phyloP scores from a whole-genome alignment of 352 stramenopile genomes.

The Phytopythium vexans region DNA sequence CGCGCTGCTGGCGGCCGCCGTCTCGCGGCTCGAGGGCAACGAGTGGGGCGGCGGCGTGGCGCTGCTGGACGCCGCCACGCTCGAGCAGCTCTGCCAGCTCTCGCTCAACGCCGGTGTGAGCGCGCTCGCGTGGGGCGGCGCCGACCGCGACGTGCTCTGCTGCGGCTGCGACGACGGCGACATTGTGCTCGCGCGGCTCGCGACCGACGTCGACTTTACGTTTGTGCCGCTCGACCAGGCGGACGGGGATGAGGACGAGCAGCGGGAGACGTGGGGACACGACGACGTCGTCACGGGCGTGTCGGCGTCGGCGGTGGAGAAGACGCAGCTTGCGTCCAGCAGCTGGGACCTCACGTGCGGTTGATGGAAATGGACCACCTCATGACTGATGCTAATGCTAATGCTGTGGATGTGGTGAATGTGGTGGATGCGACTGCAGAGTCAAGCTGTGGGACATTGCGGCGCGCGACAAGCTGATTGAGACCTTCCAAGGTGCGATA shows the following conservation, averaged over 20 bases:
- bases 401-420: neutral
- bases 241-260: constrained; percentile 6
- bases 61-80: constrained; percentile 39
- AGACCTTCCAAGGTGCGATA: constrained; percentile 46
- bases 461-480: constrained; percentile 38
- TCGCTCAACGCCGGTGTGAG: constrained; percentile 46
- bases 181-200: constrained; percentile 41
- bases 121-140: constrained; percentile 50
- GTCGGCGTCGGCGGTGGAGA: constrained; percentile 38
- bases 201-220: constrained; percentile 28
- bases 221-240: constrained; percentile 32
- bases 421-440: constrained; percentile 12
- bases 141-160: constrained; percentile 43
- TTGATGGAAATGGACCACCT: neutral
- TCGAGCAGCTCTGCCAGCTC: constrained; percentile 39
- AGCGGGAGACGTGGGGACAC: constrained; percentile 31
- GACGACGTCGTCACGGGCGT: constrained; percentile 69
- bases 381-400: neutral
- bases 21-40: constrained; percentile 75
- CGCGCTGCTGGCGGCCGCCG: constrained; percentile 54
- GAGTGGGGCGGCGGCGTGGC: constrained; percentile 61
- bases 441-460: constrained; percentile 78
- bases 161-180: constrained; percentile 77
- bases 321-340: constrained; percentile 37
- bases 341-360: constrained; percentile 76